These are phyloP conservation scores for Pseudozyma sp. DNA, from an alignment of 1,284 basidiomycete species.

Conservation along the genomic window DNA sequence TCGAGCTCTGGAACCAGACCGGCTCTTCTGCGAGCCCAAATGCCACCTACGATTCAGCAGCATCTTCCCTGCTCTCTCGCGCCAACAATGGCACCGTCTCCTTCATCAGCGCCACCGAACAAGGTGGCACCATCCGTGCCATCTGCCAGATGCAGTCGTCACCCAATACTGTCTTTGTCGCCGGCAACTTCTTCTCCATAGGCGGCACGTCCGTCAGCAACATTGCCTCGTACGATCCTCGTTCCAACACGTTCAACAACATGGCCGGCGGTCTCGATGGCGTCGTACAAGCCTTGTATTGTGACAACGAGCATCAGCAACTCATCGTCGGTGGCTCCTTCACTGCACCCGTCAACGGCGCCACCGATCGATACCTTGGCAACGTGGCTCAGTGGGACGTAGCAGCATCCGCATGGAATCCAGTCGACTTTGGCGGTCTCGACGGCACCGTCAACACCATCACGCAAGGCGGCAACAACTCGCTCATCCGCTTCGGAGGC, in stretches of 20 bases:
- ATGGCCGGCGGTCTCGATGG: constrained; percentile 72
- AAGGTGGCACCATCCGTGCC: constrained; percentile 64
- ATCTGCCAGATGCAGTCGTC: constrained; percentile 62
- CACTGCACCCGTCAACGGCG: constrained; percentile 65
- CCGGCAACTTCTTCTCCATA: constrained; percentile 66
- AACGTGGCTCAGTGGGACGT: constrained; percentile 84
- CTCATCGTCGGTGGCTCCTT: constrained; percentile 90
- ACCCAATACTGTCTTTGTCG: constrained; percentile 63
- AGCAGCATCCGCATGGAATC: constrained; percentile 77
- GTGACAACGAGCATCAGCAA: constrained; percentile 78
- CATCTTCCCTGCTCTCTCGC: constrained; percentile 61
- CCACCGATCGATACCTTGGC: constrained; percentile 70
- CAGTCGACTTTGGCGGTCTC: constrained; percentile 84
- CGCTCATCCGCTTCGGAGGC: constrained; percentile 86
- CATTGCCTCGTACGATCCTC: constrained; percentile 58
- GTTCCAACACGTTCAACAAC: constrained; percentile 28
- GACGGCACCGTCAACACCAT: constrained; percentile 84
- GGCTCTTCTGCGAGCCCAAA: constrained; percentile 47
- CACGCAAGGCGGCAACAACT: constrained; percentile 77
- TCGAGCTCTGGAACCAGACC: constrained; percentile 57
- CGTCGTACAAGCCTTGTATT: constrained; percentile 80
- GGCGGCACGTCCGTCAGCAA: constrained; percentile 56
- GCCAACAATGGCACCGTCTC: constrained; percentile 59
- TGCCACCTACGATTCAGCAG: constrained; percentile 45
- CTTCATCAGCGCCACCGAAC: constrained; percentile 63